Conservation (phyloP, 73 alveolate species). For the Paramecium sonneborni region DNA sequence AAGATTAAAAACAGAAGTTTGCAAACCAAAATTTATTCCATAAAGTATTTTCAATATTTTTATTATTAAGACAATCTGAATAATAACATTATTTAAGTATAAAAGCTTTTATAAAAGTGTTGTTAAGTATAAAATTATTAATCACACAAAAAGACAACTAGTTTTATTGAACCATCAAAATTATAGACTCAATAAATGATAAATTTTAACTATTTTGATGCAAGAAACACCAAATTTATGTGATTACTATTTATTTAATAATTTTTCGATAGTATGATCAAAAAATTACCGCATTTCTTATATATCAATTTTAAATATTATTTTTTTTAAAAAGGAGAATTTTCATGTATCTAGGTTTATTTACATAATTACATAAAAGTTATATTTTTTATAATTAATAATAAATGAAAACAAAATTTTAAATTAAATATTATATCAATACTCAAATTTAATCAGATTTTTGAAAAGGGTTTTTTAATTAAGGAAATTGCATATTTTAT, state of each 20-base stretch:
- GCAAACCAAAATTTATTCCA: slow-evolving; percentile 28
- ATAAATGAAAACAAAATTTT: too few relatives aligned
- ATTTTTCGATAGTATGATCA: not conserved
- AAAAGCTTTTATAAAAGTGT: not conserved
- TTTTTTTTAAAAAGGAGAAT: too few relatives aligned
- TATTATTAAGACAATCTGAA: not conserved
- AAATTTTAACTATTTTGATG: slow-evolving; percentile 3
- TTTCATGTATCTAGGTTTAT: too few relatives aligned
- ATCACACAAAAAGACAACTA: slow-evolving; percentile 38
- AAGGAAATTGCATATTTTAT: not conserved
- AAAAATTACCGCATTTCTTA: too few relatives aligned
- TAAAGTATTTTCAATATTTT: not conserved
- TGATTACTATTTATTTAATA: slow-evolving; percentile 25
- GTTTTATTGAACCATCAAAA: not conserved
- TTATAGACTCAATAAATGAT: not conserved
- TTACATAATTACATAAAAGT: too few relatives aligned
- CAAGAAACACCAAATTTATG: not conserved
- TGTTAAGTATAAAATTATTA: not conserved
- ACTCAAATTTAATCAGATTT: not conserved
- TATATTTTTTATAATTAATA: too few relatives aligned
- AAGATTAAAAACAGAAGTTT: slow-evolving; percentile 23
- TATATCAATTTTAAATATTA: too few relatives aligned
- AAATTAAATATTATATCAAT: not conserved
- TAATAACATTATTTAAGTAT: slow-evolving; percentile 6
- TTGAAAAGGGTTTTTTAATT: not conserved